phyloP scores from a whole-genome alignment of 768 basidiomycete species.

The Trametes gibbosa region DNA sequence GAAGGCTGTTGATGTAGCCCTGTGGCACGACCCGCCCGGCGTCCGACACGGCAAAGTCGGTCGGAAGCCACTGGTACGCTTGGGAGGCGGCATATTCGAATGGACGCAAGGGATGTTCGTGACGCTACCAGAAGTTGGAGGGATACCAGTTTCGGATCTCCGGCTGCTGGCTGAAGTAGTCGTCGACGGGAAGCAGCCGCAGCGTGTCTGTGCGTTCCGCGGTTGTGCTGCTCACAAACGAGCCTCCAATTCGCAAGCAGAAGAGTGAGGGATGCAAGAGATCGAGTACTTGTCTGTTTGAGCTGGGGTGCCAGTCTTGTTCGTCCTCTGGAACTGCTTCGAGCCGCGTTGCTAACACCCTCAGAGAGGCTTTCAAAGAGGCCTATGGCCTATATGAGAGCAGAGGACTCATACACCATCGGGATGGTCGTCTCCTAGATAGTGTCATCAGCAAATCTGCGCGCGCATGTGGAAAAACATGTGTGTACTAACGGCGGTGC shows the following conservation, averaged over 20 bases:
- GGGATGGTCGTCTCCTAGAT: neutral
- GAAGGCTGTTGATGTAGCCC: slow-evolving; percentile 32
- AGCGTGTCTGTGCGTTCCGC: neutral
- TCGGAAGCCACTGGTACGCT: slow-evolving; percentile 28
- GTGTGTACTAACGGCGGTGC: neutral
- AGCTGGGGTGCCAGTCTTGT: slow-evolving; percentile 48
- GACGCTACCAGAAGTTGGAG: neutral
- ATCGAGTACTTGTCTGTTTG: slow-evolving; percentile 42
- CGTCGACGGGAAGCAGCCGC: neutral
- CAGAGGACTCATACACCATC: slow-evolving; percentile 6
- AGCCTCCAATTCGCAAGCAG: slow-evolving; percentile 26
- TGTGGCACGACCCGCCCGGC: slow-evolving; percentile 23
- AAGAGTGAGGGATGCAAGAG: slow-evolving; percentile 46
- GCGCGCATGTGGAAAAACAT: too few species aligned
- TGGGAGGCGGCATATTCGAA: slow-evolving; percentile 19
- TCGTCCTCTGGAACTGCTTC: slow-evolving; percentile 35
- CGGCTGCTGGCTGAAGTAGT: neutral
- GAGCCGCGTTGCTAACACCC: slow-evolving; percentile 20
- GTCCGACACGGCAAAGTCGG: slow-evolving; percentile 26
- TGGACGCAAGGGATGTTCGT: neutral
- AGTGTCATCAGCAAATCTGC: neutral
- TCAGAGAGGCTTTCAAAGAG: neutral
- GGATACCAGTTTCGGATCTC: neutral
- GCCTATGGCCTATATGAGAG: neutral
- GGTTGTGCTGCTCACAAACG: neutral